Evolutionary conservation across 164 flowering plant genomes (phyloP), one percentile per base, ranked within the genome.

Genomic region (Vitis labrusca): DNA sequence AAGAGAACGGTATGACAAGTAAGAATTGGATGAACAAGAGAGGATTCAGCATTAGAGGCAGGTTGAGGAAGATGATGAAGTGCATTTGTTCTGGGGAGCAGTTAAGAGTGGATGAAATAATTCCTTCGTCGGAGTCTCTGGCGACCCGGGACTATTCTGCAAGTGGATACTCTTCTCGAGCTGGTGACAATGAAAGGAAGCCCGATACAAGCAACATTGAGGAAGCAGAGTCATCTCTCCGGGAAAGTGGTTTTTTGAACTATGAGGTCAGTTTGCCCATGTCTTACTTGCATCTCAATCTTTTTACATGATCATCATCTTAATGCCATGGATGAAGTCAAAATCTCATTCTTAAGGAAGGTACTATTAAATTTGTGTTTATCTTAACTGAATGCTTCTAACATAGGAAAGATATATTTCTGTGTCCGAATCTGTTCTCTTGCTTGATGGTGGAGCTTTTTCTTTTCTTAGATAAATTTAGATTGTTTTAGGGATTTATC

Each of bases 191-290:
- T 17, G 95, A 89, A 53, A 60, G 76, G 17, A 90, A 80, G 76
- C 77, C 68, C 10, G 94, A 92, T 37, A 79, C 73, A 51, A 85
- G 89, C 73, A 94, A 90, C 77, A 89, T 94, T 66, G 96, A 92
- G 83, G 99, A 91, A 77, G 99, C 97, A 1, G 99, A 92, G 78
- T 88, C 94, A 8, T 90, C 96, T 69, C 91, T 94, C 66, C 88
- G 97, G 30, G 97, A 92, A 66, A 84, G 97, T 59, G 86, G 87
- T 19, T 86, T 70, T 72, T 79, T 94, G 63, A 91, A 89, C 77
- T 90, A 89, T 76, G 99, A 92, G 96, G 99, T 94, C 69, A 3
- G 84, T 78, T 15, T 44, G 51, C 53, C 51, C 32, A 10, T 52
- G n/a, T 70, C 30, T 49, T 62, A 9, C 27, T 17, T 61, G 32